Conservation (phyloP, 371 early-diverging fungal species). For the Syncephalastrum racemosum region DNA sequence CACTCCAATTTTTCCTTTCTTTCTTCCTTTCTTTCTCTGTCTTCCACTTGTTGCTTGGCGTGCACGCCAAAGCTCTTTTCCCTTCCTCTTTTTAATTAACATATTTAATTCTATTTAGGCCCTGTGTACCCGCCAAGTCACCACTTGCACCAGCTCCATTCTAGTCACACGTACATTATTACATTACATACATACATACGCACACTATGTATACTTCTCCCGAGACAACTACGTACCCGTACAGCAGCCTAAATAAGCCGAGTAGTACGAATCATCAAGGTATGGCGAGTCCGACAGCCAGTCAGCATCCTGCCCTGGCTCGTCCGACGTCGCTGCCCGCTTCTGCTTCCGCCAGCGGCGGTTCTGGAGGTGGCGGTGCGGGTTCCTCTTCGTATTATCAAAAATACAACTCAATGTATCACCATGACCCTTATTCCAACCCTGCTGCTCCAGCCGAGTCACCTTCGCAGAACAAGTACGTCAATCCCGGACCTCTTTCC, state of each 20-base stretch:
- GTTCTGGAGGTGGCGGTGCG: no score
- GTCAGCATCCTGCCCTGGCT: slow-evolving; percentile 14
- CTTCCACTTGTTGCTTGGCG: slow-evolving; percentile 1
- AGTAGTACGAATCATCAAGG: slow-evolving; percentile 6
- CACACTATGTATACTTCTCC: slow-evolving; percentile 17
- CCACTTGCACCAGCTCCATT: no score
- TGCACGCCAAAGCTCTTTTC: not conserved
- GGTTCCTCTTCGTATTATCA: slow-evolving; percentile 13
- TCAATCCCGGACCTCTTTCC: not conserved
- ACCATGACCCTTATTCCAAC: not conserved
- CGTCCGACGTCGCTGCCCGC: slow-evolving; percentile 21
- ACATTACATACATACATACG: slow-evolving; percentile 11
- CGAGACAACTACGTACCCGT: slow-evolving; percentile 13
- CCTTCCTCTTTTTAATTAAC: no score
- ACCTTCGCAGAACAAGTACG: not conserved
- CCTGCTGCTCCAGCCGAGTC: not conserved
- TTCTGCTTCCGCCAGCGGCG: no score
- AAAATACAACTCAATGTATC: slow-evolving; percentile 10
- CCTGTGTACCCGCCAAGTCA: no score
- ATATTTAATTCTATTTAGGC: no score
- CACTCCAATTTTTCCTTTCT: slow-evolving; percentile 5
- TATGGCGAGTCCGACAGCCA: slow-evolving; percentile 8
- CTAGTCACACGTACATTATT: no score
- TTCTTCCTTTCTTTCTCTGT: slow-evolving; percentile 4
- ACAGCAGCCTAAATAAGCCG: slow-evolving; percentile 5